Base-by-base conservation (phyloP, 2,329 filamentous ascomycete genomes). In the Diaporthe humulicola region DNA sequence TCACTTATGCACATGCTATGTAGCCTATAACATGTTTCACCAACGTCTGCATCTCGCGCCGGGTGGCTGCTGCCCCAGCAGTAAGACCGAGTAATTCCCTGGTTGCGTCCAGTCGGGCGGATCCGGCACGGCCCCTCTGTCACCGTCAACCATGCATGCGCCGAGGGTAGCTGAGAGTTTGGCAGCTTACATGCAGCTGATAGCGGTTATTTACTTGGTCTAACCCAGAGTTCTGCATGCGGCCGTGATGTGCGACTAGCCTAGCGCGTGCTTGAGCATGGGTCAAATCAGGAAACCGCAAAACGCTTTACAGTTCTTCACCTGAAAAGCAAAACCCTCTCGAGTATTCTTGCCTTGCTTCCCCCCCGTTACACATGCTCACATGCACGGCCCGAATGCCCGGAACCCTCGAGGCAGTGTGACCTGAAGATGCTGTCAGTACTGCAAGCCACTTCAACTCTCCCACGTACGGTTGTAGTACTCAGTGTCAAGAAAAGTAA, bases 301-400 rank as follows among this genome's bases (percentile, higher is more conserved):
- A 17, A 28, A 14, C 10, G 14, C 15, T 7, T 14, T n/a, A 10
- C 8, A 12, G 22, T 22, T 7, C 17, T 25, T 22, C 22, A 45
- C n/a, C 17, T 66, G 40, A 50, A n/a, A 38, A 67, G 30, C 42
- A 52, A 45, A 38, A 14, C 1, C 22, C 12, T 38, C 45, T 67
- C 45, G 30, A 52, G 42, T 52, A 17, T 40, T 38, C 64, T 36
- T 67, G 10, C 64, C 64, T 33, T 38, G 14, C 22, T 10, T 14
- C 48, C n/a, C n/a, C 22, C 4, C 10, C 8, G 64, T 67, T 52
- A 38, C 45, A 36, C 61, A 25, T 52, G 15, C 30, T 19, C 30
- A 50, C 5, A 50, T 67, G 42, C 42, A 67, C 64, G 64, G 64
- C 45, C 64, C 64, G 64, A 67, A 52, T 50, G 64, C 45, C 45